A percentile compares a stretch with the other conserved stretches of the same genome.
These are phyloP conservation scores for Mortierella sp. DNA, from an alignment of 371 early-diverging fungal genomes.

Conservation along the genomic window DNA sequence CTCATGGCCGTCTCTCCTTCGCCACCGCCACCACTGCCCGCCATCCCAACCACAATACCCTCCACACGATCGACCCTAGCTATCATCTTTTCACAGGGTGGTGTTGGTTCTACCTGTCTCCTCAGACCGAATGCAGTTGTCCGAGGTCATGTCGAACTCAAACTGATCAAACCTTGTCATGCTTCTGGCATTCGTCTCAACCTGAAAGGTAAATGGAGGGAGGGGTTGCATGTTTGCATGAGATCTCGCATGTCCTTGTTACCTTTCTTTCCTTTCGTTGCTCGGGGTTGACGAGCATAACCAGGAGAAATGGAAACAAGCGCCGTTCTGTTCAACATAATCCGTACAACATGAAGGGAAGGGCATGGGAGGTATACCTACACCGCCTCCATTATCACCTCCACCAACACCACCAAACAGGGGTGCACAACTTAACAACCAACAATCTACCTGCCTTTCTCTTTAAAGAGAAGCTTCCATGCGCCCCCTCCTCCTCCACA, in stretches of 20 bases:
- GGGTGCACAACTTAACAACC: neutral
- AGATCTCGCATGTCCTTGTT: slow-evolving; percentile 12
- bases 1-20: slow-evolving; percentile 42
- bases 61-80: slow-evolving; percentile 33
- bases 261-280: neutral
- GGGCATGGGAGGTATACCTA: no score
- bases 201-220: slow-evolving; percentile 36
- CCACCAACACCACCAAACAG: neutral
- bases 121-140: slow-evolving; percentile 70
- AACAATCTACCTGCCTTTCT: neutral
- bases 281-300: no score
- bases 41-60: slow-evolving; percentile 40
- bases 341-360: neutral
- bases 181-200: slow-evolving; percentile 47
- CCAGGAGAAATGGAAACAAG: no score
- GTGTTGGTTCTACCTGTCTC: slow-evolving; percentile 78
- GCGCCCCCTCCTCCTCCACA: neutral
- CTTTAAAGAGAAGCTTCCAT: slow-evolving; percentile 9
- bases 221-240: slow-evolving; percentile 5
- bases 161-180: slow-evolving; percentile 57
- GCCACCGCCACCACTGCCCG: slow-evolving; percentile 14
- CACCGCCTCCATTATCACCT: no score
- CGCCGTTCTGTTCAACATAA: neutral
- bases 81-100: slow-evolving; percentile 62
- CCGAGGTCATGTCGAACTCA: slow-evolving; percentile 46